Percentiles rank a stretch among this genome's conserved stretches.
phyloP scores from a whole-genome alignment of 164 flowering plant genomes.

The Liquidambar formosana region DNA sequence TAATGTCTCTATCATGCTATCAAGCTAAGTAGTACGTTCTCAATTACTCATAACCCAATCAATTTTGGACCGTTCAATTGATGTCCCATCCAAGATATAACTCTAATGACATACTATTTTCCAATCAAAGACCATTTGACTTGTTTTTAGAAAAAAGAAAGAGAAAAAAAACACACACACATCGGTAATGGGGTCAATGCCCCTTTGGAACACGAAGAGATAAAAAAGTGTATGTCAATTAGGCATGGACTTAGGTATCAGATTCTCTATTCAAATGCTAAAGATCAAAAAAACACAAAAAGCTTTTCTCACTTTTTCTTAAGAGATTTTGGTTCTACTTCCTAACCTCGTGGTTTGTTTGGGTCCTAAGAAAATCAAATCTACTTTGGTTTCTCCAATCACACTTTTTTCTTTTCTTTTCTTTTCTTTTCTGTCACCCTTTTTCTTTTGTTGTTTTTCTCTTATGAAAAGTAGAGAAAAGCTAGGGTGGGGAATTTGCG shows the following conservation, averaged over 20 bases:
- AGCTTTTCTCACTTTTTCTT: background rate
- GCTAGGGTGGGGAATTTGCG: background rate
- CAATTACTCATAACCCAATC: background rate
- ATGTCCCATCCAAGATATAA: background rate
- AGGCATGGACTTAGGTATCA: constrained; percentile 12
- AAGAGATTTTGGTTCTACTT: background rate
- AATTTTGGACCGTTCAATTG: background rate
- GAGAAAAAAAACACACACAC: too few species aligned
- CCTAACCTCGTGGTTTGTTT: constrained; percentile 15
- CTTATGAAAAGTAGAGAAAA: constrained; percentile 39
- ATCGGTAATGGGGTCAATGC: background rate
- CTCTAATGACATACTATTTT: background rate
- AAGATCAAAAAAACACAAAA: background rate
- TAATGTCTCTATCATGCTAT: too few species aligned
- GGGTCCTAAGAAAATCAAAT: constrained; percentile 22
- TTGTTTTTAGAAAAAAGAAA: background rate
- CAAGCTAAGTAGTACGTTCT: too few species aligned
- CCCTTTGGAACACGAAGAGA: background rate
- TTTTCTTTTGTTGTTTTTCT: constrained; percentile 1
- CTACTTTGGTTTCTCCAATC: constrained; percentile 17
- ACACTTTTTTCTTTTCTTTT: background rate
- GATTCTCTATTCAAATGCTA: constrained; percentile 18
- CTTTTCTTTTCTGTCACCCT: background rate
- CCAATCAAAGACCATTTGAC: background rate
- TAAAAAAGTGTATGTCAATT: background rate